Base-by-base conservation (phyloP, 352 stramenopile species). In the Phytophthora hibernalis region DNA sequence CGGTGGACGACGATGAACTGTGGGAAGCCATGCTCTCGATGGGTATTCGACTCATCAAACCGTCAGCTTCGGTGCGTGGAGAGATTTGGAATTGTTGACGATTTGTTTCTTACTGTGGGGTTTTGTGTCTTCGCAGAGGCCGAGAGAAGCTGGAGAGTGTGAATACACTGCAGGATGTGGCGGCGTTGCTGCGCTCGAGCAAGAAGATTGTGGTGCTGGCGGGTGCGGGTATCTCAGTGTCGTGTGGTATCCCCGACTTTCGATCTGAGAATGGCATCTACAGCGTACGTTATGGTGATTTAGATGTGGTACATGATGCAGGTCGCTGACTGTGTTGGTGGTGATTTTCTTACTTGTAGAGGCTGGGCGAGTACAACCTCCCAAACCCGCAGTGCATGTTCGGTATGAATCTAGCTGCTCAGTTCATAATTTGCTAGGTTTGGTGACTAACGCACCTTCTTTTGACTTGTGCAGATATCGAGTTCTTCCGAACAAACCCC, bases 201-300 rank as follows among this genome's bases (percentile, higher is more conserved):
- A 88, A 94, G 47, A 96, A 97, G 54, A 96, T 98, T 52, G 85
- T 98, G 21, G 89, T 98, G 16, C 65, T 99, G 26, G 90, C 90
- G 20, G 97, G 97, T 18, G 97, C 97, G 10, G 97, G 97, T n/a
- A 98, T 99, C 54, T 98, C 87, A 9, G 96, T 98, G 12, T 98
- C 92, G 6, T 98, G 96, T 61, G 98, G 98, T 16, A 99, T 99
- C 68, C 98, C 98, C 0, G 98, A 99, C 70, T 99, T 99, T 74
- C 95, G 98, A 16, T 98, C 93, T 5, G 83, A 96, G 57, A 95
- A 95, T 56, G 90, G 90, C 54, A 96, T 96, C 47, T 97, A 97
- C 71, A 94, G 80, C 37, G 87, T 96, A 84, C 56, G 86, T 92
- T 7, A 20, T 51, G 11, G 12, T 62, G 30, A 43, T n/a, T n/a